Percentiles rank a stretch among this genome's conserved stretches.
phyloP scores from a whole-genome alignment of 176 grass and related monocot genomes.

The Triticum turgidum region DNA sequence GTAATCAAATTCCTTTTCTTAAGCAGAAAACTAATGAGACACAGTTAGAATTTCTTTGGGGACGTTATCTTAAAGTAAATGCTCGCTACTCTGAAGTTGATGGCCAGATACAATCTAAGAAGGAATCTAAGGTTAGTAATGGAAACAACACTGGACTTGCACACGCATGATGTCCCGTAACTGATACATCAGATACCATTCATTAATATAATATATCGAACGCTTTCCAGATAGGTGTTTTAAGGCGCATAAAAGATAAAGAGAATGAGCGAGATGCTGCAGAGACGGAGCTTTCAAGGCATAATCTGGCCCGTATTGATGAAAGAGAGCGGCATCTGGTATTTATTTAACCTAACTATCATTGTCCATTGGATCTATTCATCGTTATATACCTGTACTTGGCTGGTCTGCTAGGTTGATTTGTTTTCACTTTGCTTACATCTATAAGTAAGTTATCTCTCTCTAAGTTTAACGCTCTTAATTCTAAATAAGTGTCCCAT shows the following conservation, averaged over 20 bases:
- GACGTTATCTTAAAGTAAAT: conserved; percentile 59
- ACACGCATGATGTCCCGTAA: not conserved
- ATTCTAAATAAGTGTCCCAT: conserved; percentile 18
- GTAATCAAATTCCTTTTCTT: conserved; percentile 24
- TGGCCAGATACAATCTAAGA: conserved; percentile 70
- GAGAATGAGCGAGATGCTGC: conserved; percentile 72
- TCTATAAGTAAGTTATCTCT: not conserved
- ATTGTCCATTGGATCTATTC: conserved; percentile 13
- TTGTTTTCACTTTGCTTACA: not conserved
- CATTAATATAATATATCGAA: conserved; percentile 1
- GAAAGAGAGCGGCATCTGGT: conserved; percentile 78
- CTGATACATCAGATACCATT: conserved; percentile 19
- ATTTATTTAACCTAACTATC: conserved; percentile 18
- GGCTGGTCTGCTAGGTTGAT: conserved; percentile 3
- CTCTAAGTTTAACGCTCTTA: conserved; percentile 11
- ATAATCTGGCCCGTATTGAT: conserved; percentile 84
- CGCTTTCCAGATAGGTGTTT: conserved; percentile 65
- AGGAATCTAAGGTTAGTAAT: conserved; percentile 60
- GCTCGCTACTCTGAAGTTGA: conserved; percentile 70
- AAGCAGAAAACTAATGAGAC: conserved; percentile 79
- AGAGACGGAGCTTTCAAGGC: conserved; percentile 70
- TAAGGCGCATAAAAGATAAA: conserved; percentile 78
- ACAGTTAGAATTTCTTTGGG: conserved; percentile 67
- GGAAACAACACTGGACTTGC: conserved; percentile 22
- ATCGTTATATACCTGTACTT: not conserved